phyloP scores from a whole-genome alignment of 2,329 filamentous ascomycete genomes.

The Hymenoscyphus fructigenus region DNA sequence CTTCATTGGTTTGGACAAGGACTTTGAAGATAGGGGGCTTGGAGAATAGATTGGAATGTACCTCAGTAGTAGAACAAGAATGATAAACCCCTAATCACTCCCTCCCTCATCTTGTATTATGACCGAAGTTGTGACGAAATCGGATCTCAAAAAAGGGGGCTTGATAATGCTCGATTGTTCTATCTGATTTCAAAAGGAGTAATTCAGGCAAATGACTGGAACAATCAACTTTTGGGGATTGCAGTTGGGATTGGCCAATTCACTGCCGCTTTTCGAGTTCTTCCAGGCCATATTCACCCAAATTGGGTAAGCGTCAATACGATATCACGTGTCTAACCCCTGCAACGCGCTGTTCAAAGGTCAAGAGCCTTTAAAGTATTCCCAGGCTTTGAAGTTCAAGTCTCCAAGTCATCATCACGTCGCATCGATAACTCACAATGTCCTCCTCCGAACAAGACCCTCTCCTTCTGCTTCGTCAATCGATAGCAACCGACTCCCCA shows the following conservation, averaged over 20 bases:
- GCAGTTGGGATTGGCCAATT: no score
- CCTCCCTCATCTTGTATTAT: no score
- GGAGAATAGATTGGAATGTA: neutral
- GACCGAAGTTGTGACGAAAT: no score
- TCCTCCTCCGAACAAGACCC: slow-evolving; percentile 64
- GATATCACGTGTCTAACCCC: slow-evolving; percentile 3
- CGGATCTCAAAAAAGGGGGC: no score
- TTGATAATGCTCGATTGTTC: no score
- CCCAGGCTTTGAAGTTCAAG: neutral
- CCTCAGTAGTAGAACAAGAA: neutral
- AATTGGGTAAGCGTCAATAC: slow-evolving; percentile 10
- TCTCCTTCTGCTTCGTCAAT: slow-evolving; percentile 78
- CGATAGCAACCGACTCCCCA: slow-evolving; percentile 68
- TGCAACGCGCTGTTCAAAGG: neutral
- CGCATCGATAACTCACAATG: slow-evolving; percentile 44
- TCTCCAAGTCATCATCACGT: slow-evolving; percentile 5
- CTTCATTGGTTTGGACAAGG: neutral
- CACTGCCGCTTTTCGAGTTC: no score
- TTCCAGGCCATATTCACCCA: slow-evolving; percentile 3
- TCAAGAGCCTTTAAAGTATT: neutral
- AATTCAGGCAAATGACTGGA: no score
- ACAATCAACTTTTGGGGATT: no score
- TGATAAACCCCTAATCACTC: neutral
- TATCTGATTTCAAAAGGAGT: no score
- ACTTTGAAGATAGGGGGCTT: neutral